A percentile compares a stretch with the other conserved stretches of the same genome.
These are phyloP conservation scores for Trichoderma lentiforme DNA, from an alignment of 2,329 filamentous ascomycete species.

Conservation along the genomic window DNA sequence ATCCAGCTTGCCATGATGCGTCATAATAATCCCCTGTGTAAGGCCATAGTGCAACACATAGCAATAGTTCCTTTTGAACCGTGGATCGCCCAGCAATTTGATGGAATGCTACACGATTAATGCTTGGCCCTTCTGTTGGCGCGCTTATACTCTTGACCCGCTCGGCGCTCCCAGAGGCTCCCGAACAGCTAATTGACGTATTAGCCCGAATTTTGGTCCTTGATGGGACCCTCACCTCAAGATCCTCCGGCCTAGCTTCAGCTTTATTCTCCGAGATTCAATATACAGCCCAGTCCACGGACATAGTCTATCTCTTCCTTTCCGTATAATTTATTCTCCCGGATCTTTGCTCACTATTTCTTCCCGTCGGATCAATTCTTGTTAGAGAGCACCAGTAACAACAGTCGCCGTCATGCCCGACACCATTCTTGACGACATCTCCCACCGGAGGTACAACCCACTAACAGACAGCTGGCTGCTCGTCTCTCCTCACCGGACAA, in stretches of 20 bases:
- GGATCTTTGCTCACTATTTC: background rate
- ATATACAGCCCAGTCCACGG: background rate
- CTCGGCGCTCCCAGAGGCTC: background rate
- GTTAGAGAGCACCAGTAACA: background rate
- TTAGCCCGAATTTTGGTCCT: slow-evolving; percentile 17
- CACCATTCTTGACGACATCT: slow-evolving; percentile 87
- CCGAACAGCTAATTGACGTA: background rate
- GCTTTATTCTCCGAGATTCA: slow-evolving; percentile 4
- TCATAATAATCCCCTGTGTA: background rate
- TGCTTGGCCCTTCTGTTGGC: slow-evolving; percentile 8
- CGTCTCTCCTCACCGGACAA: slow-evolving; percentile 93
- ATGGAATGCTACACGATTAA: background rate
- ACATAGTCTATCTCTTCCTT: background rate
- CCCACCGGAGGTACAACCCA: slow-evolving; percentile 90
- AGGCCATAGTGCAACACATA: background rate
- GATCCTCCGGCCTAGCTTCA: slow-evolving; percentile 6
- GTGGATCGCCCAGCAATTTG: background rate
- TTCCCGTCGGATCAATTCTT: background rate
- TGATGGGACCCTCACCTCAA: background rate
- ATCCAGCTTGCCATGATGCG: background rate
- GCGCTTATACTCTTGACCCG: slow-evolving; percentile 18
- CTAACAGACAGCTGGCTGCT: slow-evolving; percentile 87
- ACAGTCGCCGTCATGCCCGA: slow-evolving; percentile 58
- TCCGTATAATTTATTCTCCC: background rate
- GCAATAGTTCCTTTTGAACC: background rate